Evolutionary conservation across 305 asterid genomes (phyloP).

Genomic region (Solanum aculeatissimum): DNA sequence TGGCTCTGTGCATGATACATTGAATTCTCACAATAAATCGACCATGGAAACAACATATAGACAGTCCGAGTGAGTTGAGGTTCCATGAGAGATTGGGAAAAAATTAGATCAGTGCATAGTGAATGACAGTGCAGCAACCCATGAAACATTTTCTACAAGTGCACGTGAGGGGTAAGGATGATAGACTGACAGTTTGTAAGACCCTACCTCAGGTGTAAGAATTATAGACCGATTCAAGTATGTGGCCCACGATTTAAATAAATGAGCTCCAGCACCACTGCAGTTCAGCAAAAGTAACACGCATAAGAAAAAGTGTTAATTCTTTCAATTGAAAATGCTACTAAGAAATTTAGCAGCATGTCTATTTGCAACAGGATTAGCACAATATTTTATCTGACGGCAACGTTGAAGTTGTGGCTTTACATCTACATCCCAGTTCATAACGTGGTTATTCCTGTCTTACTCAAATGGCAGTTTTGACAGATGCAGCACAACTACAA

Average conservation of each 20-base stretch:
- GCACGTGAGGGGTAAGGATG: not conserved
- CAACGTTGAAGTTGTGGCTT: not conserved
- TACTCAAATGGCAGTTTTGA: not conserved
- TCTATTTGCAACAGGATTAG: not conserved
- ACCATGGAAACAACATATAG: not conserved
- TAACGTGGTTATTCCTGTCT: not conserved
- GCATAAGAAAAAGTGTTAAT: not conserved
- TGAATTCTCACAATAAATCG: not conserved
- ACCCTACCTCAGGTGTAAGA: conserved; percentile 87
- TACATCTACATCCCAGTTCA: not conserved
- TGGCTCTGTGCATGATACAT: not conserved
- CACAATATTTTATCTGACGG: not conserved
- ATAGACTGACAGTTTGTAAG: not conserved
- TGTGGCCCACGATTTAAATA: conserved; percentile 91
- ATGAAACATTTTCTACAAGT: not conserved
- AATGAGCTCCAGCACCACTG: conserved; percentile 99
- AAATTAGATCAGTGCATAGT: not conserved
- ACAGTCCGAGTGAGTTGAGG: not conserved
- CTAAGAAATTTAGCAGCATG: not conserved
- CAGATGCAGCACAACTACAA: not conserved
- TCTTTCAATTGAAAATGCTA: not conserved
- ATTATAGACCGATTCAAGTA: conserved; percentile 82
- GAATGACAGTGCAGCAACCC: not conserved
- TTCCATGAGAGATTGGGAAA: not conserved
- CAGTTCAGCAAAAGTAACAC: conserved; percentile 4